These are phyloP conservation scores for Aquanectria penicillioides DNA, from an alignment of 2,329 filamentous ascomycete genomes.

Conservation along the genomic window DNA sequence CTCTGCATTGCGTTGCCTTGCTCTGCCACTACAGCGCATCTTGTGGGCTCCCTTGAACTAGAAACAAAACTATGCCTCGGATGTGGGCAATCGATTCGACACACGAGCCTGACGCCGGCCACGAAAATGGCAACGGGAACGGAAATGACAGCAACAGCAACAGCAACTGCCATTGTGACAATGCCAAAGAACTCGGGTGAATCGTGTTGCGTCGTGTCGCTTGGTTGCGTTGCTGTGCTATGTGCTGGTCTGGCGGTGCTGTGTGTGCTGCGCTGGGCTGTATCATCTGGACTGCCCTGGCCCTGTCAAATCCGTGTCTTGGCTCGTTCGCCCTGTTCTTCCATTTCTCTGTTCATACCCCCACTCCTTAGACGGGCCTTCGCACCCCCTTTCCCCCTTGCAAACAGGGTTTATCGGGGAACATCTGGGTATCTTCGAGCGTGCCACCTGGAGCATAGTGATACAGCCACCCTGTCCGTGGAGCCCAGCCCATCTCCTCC, in stretches of 20 bases:
- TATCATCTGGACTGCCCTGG: slow-evolving; percentile 30
- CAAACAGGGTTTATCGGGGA: slow-evolving; percentile 38
- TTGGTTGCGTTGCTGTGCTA: slow-evolving; percentile 9
- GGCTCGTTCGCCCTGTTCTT: slow-evolving; percentile 37
- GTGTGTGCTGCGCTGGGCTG: slow-evolving; percentile 23
- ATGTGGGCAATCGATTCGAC: slow-evolving; percentile 8
- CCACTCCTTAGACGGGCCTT: slow-evolving; percentile 4
- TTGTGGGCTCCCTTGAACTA: not conserved
- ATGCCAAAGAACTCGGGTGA: not conserved
- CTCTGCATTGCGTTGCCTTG: slow-evolving; percentile 5
- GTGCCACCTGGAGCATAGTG: slow-evolving; percentile 17
- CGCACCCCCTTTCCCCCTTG: slow-evolving; percentile 27
- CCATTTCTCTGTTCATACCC: slow-evolving; percentile 4
- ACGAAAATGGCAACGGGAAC: slow-evolving; percentile 1
- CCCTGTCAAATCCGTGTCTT: slow-evolving; percentile 34
- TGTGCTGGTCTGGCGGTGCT: slow-evolving; percentile 1
- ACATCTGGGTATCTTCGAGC: slow-evolving; percentile 23
- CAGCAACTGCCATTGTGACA: not conserved
- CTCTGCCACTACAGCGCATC: not conserved
- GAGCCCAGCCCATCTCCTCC: no score
- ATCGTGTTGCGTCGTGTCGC: slow-evolving; percentile 8
- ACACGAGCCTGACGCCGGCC: slow-evolving; percentile 4
- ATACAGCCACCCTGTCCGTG: slow-evolving; percentile 14
- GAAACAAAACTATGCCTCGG: not conserved
- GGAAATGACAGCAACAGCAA: not conserved